phyloP scores from a whole-genome alignment of 192 early-diverging fungal genomes.

The Podila minutissima region DNA sequence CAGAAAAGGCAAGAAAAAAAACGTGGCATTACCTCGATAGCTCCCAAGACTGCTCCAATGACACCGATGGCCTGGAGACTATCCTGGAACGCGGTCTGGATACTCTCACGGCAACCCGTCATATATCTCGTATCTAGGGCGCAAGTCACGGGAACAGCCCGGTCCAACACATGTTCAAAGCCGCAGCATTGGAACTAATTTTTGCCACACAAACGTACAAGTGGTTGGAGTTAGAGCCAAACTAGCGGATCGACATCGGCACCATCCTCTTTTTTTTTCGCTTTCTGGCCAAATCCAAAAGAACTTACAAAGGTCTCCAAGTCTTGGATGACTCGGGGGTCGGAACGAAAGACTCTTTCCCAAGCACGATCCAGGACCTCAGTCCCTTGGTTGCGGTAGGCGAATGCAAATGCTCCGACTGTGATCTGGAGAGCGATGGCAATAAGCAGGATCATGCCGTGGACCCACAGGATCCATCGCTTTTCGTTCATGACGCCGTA shows the following conservation, averaged over 20 bases:
- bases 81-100: constrained; percentile 48
- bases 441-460: constrained; percentile 29
- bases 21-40: constrained; percentile 39
- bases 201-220: background rate
- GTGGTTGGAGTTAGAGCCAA: too few species aligned
- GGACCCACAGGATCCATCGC: constrained; percentile 46
- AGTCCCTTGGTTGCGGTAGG: constrained; percentile 35
- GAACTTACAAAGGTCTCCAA: constrained; percentile 47
- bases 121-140: constrained; percentile 31
- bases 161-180: constrained; percentile 47
- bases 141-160: constrained; percentile 41
- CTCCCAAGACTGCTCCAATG: constrained; percentile 50
- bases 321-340: constrained; percentile 46
- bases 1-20: background rate
- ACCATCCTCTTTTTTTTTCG: too few species aligned
- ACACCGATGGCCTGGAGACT: constrained; percentile 51
- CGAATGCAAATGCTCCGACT: constrained; percentile 43
- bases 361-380: constrained; percentile 47
- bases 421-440: constrained; percentile 49
- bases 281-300: background rate
- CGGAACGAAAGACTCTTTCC: constrained; percentile 39
- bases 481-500: constrained; percentile 51
- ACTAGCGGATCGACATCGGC: too few species aligned
- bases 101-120: constrained; percentile 44
- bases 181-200: constrained; percentile 54